Conservation (phyloP, 768 basidiomycete species). For the Boletus rufocinnamomeus region DNA sequence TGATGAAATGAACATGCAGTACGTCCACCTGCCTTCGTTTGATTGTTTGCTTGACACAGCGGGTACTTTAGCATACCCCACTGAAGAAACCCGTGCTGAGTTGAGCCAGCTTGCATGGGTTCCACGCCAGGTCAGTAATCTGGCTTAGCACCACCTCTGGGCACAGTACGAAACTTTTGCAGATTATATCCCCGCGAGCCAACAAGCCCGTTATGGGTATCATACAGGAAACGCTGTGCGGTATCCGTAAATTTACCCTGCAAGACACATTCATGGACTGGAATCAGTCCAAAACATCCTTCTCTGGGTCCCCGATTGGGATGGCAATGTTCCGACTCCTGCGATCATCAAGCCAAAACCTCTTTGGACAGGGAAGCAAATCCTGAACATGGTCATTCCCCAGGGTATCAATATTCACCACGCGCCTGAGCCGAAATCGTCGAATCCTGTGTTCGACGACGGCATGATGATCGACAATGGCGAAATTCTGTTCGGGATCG, state of each 20-base stretch:
- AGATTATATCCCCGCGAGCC: constrained; percentile 99
- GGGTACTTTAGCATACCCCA: constrained; percentile 79
- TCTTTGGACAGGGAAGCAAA: constrained; percentile 97
- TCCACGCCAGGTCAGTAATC: constrained; percentile 74
- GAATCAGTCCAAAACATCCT: constrained; percentile 97
- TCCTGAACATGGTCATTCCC: constrained; percentile 88
- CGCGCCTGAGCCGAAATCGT: constrained; percentile 73
- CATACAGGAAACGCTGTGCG: constrained; percentile 97
- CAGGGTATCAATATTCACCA: constrained; percentile 93
- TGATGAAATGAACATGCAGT: constrained; percentile 99
- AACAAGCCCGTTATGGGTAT: constrained; percentile 99
- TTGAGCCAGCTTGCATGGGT: constrained; percentile 99
- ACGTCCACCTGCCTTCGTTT: constrained; percentile 40
- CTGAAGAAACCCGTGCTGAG: constrained; percentile 97
- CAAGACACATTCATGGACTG: constrained; percentile 96
- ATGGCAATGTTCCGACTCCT: constrained; percentile 88
- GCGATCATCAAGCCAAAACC: constrained; percentile 97
- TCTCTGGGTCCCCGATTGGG: constrained; percentile 98
- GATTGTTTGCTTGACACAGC: constrained; percentile 9
- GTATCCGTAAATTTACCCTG: constrained; percentile 94
- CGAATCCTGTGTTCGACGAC: constrained; percentile 85
- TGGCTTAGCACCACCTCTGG: not conserved
- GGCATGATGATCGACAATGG: constrained; percentile 97
- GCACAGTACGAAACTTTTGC: not conserved
- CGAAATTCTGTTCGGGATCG: constrained; percentile 91